Percentiles rank a stretch among this genome's conserved stretches.
Conservation (phyloP, 2,329 filamentous ascomycete genomes). For the Geosmithia putterillii region DNA sequence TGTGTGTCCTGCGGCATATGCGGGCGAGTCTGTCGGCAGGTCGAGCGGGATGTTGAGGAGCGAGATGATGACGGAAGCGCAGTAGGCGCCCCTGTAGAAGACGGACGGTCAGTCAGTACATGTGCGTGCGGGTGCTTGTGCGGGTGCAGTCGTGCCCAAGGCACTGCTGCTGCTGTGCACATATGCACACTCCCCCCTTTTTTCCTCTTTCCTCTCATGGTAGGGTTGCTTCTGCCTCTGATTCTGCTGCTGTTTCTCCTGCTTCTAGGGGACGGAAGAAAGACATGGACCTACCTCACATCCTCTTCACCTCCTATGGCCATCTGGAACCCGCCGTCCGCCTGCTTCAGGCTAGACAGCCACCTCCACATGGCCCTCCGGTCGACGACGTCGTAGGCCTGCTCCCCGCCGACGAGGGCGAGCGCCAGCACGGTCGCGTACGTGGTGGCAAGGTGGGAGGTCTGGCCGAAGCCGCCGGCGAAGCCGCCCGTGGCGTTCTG, state of each 20-base stretch:
- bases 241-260: too few species aligned
- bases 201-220: too few species aligned
- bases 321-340: constrained; percentile 82
- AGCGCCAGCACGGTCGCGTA: constrained; percentile 77
- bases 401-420: constrained; percentile 63
- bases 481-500: constrained; percentile 81
- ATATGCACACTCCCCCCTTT: too few species aligned
- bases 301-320: constrained; percentile 82
- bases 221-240: too few species aligned
- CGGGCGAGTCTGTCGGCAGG: constrained; percentile 61
- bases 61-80: constrained; percentile 73
- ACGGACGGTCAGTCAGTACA: neutral
- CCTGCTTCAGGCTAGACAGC: constrained; percentile 76
- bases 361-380: constrained; percentile 82
- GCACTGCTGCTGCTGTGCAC: constrained; percentile 2
- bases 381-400: constrained; percentile 65
- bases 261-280: too few species aligned
- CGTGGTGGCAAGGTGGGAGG: constrained; percentile 76
- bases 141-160: neutral
- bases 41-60: constrained; percentile 74
- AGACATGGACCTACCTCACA: constrained; percentile 50
- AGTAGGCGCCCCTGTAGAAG: constrained; percentile 67
- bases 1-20: constrained; percentile 46
- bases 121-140: neutral
- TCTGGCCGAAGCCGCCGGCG: constrained; percentile 85